Evolutionary conservation across 2,329 filamentous ascomycete species (phyloP).

Genomic region (Penicillium vulpinum): DNA sequence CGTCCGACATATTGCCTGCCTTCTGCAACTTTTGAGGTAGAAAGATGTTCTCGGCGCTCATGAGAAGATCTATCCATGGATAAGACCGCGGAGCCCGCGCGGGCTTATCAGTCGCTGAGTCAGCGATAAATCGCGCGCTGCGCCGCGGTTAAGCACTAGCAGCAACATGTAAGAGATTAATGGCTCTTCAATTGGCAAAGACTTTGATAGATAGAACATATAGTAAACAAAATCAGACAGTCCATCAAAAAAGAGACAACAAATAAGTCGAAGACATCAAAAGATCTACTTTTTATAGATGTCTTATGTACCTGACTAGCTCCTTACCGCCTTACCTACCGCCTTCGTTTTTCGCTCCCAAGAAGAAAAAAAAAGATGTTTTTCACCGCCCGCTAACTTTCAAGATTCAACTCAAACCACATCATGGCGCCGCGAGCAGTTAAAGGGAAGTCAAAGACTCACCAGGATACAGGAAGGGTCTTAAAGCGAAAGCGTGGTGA

Average conservation of each 20-base stretch:
- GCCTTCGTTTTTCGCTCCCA: conserved; percentile 1
- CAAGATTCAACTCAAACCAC: conserved; percentile 10
- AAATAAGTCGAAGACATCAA: neutral
- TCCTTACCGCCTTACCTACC: conserved; percentile 5
- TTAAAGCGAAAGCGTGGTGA: conserved; percentile 51
- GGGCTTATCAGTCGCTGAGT: conserved; percentile 40
- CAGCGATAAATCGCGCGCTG: conserved; percentile 23
- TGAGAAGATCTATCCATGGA: neutral
- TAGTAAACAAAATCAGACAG: neutral
- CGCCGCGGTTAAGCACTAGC: neutral
- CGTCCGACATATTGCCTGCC: conserved; percentile 52
- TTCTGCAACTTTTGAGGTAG: neutral
- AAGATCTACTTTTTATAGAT: neutral
- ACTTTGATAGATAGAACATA: neutral
- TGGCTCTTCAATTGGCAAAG: neutral
- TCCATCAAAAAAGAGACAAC: too few species aligned
- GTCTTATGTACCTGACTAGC: neutral
- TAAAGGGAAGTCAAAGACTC: conserved; percentile 29
- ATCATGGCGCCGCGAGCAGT: conserved; percentile 37
- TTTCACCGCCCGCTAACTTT: conserved; percentile 8
- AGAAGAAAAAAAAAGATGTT: conserved; percentile 19
- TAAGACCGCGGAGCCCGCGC: neutral
- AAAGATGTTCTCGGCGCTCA: neutral
- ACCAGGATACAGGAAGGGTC: conserved; percentile 28
- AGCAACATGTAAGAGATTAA: neutral